Base-by-base conservation (phyloP, 306 rosid genomes). In the Begonia fuchsioides region DNA sequence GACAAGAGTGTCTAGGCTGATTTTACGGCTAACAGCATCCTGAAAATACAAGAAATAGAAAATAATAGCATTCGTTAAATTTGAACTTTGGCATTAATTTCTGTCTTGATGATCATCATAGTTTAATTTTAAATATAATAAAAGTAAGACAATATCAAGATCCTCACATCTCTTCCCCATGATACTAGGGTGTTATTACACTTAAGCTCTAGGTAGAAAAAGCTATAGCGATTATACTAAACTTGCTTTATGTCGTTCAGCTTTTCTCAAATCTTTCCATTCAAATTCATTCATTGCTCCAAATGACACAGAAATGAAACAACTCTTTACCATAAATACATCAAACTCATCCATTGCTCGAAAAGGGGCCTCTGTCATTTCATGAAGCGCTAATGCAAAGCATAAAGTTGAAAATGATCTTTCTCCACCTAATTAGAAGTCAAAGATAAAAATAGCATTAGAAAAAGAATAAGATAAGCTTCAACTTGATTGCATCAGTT, bases 331-430 rank as follows among this genome's bases (percentile, higher is more conserved):
- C 97, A 88, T 88, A 54, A 81, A 88, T 60, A 88, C 97, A 60
- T 88, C 97, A 64, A 88, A 88, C 71, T 88, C 97, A 58, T 88
- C 97, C 93, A 88, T 88, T 13, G 97, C 95, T 49, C 95, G 76
- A 58, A 88, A 88, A 35, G 97, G 90, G 40, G 97, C 77, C 62
- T 88, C 97, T 13, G 90, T 84, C 97, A 88, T 81, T 52, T 76
- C 86, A 69, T 88, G 97, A 57, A 88, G 93, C 32, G 97, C 93
- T 56, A 88, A 68, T 5, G 93, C 58, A 61, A 88, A 88, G 75
- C 97, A 88, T 69, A 88, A 68, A 19, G 97, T 88, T 58, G 97
- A 88, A 59, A 84, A 84, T 7, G 97, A 88, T 47, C 97, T 90
- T 58, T 90, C 97, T 13, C 97, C 97, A 41, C 97, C 97, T 88